Evolutionary conservation across 2,329 filamentous ascomycete genomes (phyloP), one percentile per base, ranked within the genome.

Genomic region (Alternaria conjuncta): DNA sequence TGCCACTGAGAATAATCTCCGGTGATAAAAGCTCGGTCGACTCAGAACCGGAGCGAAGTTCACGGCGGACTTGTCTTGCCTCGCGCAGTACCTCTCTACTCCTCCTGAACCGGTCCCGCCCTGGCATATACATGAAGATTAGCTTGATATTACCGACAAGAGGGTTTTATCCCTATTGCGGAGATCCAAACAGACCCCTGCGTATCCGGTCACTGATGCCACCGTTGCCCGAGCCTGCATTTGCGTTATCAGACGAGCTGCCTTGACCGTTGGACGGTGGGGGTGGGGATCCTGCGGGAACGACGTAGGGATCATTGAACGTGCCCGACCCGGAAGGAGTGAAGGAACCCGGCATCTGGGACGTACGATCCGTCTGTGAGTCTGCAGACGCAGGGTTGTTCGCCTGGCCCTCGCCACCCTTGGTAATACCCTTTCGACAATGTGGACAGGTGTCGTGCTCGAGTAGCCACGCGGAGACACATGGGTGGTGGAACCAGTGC

Each of bases 381-480:
- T 43, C 47, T 36, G 57, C 44, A 28, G 57, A 18, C n/a, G 53
- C 51, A 57, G 53, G 50, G 50, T 61, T 57, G 28, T 53, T 54
- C 10, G 61, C 30, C 78, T 65, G 66, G 46, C 61, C 66, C 57
- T 75, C 72, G 15, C 61, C 57, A 12, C 61, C 56, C 56, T 75
- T 76, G 15, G 86, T 82, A 65, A 86, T 85, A 12, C 84, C 80
- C 66, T 83, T 86, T 43, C 92, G 87, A 75, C 92, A 95, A 57
- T 94, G 90, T 1, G 95, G 95, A 73, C 95, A 98, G 0, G 94
- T 97, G 73, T 97, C 94, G 79, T 97, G 94, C 79, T 97, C 92
- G 72, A 87, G 88, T 55, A 98, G 82, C 95, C 95, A 98, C 54
- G 92, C 85, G 23, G 89, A 86, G 32, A 96, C 92, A 73, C 95